Conservation (phyloP, 139 green algal genomes). For the Haematococcus lacustris region DNA sequence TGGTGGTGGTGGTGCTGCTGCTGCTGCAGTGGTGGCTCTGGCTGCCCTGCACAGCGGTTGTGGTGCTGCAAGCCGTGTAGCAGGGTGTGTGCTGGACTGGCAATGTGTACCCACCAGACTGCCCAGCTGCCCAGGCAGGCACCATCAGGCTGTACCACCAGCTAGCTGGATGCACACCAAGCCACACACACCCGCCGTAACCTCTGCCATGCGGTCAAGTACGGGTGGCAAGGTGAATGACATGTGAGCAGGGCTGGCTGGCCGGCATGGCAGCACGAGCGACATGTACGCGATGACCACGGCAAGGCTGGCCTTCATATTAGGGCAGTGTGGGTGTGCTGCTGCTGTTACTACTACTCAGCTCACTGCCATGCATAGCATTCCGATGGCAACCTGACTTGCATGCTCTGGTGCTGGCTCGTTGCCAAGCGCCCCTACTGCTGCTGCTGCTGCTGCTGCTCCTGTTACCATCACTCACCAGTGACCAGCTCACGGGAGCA, state of each 20-base stretch:
- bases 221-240: too few species aligned
- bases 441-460: too few species aligned
- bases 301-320: not conserved
- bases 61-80: not conserved
- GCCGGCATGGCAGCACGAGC: too few species aligned
- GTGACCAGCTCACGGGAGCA: slow-evolving; percentile 86
- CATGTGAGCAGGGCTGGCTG: too few species aligned
- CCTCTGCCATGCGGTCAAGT: too few species aligned
- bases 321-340: not conserved
- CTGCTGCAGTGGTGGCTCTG: not conserved
- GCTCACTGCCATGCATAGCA: not conserved
- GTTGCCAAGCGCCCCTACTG: too few species aligned
- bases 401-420: too few species aligned
- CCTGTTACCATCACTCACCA: slow-evolving; percentile 54
- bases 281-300: too few species aligned
- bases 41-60: not conserved
- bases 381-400: too few species aligned
- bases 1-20: not conserved
- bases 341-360: not conserved
- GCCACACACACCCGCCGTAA: not conserved
- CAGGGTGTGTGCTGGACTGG: not conserved
- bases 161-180: not conserved
- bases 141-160: not conserved
- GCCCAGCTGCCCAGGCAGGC: not conserved
- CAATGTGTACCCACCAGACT: not conserved